These are phyloP conservation scores for Diaporthe caulivora DNA, from an alignment of 2,329 filamentous ascomycete genomes.

Conservation along the genomic window DNA sequence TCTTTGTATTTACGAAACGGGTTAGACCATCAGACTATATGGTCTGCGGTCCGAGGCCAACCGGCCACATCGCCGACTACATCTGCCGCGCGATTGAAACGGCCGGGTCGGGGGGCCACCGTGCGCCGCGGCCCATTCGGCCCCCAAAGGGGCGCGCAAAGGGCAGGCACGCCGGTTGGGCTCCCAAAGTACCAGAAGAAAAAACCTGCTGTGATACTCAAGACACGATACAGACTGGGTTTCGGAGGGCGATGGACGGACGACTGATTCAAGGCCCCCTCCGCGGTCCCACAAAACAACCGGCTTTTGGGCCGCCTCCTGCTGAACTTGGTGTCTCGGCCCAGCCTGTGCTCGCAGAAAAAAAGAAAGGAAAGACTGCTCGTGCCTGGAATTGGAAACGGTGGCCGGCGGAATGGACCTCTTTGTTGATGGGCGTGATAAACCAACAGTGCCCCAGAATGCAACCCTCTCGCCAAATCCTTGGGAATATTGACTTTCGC, in stretches of 20 bases:
- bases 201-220: neutral
- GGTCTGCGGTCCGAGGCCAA: neutral
- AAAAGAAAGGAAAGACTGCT: no score
- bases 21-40: neutral
- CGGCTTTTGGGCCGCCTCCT: neutral
- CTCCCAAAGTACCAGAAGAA: no score
- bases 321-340: neutral
- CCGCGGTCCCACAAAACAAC: neutral
- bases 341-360: neutral
- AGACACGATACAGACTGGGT: conserved; percentile 8
- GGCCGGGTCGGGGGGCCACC: neutral
- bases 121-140: neutral
- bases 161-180: no score
- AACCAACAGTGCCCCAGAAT: neutral
- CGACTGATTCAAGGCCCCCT: neutral
- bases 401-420: neutral
- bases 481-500: neutral
- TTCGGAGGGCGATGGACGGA: neutral
- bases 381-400: neutral
- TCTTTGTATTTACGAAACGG: no score
- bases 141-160: neutral
- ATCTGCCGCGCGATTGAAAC: conserved; percentile 15
- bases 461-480: neutral
- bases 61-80: neutral
- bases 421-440: neutral